These are phyloP conservation scores for Suillus hirtellus DNA, from an alignment of 768 basidiomycete genomes.

Conservation along the genomic window DNA sequence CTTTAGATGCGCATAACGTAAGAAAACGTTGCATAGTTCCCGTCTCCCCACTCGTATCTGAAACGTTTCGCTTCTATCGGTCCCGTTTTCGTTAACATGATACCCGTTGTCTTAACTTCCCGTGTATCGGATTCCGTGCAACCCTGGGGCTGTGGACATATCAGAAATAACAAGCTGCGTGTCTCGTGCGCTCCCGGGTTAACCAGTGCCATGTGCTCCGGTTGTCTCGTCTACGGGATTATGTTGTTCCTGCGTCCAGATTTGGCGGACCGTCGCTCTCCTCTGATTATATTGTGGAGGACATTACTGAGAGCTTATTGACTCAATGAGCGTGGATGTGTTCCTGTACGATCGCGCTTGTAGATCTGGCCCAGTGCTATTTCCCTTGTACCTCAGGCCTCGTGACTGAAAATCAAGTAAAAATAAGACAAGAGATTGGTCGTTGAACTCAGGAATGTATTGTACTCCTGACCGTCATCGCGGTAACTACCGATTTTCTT, in stretches of 20 bases:
- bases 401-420: slow-evolving; percentile 11
- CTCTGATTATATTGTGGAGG: neutral
- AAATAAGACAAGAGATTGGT: slow-evolving; percentile 11
- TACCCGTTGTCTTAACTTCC: neutral
- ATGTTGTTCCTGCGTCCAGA: slow-evolving; percentile 6
- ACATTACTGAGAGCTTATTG: slow-evolving; percentile 9
- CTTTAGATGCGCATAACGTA: slow-evolving; percentile 6
- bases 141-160: neutral
- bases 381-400: slow-evolving; percentile 1
- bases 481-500: slow-evolving; percentile 14
- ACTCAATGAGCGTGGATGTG: neutral
- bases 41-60: neutral
- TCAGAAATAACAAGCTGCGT: neutral
- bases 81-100: neutral
- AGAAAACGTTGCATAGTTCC: neutral
- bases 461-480: slow-evolving; percentile 10
- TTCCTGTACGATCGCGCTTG: neutral
- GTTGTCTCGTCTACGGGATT: slow-evolving; percentile 8
- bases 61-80: neutral
- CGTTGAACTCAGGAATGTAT: slow-evolving; percentile 5
- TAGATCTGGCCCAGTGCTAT: slow-evolving; percentile 1
- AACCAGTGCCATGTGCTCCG: slow-evolving; percentile 8
- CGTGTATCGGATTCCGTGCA: no score
- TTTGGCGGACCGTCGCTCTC: slow-evolving; percentile 6
- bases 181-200: slow-evolving; percentile 8